A percentile compares a stretch with the other conserved stretches of the same genome.
Conservation (phyloP, 352 stramenopile genomes). For the Phytophthora melonis region DNA sequence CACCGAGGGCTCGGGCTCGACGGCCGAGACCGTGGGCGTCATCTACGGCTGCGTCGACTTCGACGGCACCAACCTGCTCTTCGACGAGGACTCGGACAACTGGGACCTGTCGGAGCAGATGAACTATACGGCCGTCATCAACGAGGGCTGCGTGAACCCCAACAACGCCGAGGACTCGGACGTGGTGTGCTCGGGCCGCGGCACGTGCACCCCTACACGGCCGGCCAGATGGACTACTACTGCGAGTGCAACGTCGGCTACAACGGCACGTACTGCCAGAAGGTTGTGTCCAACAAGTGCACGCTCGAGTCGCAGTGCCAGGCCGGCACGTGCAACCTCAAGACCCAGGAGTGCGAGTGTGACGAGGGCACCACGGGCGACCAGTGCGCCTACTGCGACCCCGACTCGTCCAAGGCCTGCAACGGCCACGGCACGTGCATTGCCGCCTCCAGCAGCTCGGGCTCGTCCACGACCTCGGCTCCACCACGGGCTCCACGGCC, state of each 20-base stretch:
- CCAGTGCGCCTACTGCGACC: conserved; percentile 80
- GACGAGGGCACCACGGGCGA: conserved; percentile 64
- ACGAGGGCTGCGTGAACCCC: conserved; percentile 68
- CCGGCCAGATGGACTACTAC: conserved; percentile 60
- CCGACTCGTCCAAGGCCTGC: conserved; percentile 59
- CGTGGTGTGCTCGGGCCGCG: conserved; percentile 81
- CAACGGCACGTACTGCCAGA: conserved; percentile 81
- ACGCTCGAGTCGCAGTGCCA: conserved; percentile 70
- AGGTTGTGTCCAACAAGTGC: conserved; percentile 79
- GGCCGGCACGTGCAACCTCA: conserved; percentile 72
- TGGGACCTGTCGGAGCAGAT: conserved; percentile 58
- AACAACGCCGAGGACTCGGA: conserved; percentile 61
- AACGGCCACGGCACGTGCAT: conserved; percentile 67
- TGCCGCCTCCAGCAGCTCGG: conserved; percentile 33
- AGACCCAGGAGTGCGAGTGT: conserved; percentile 72
- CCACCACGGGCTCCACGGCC: conserved; percentile 29
- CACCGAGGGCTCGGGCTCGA: conserved; percentile 44
- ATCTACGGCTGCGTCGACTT: conserved; percentile 89
- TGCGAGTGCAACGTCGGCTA: conserved; percentile 83
- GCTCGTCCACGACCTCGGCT: conserved; percentile 37
- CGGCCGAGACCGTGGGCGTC: conserved; percentile 47
- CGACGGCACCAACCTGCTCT: conserved; percentile 67
- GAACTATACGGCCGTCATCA: conserved; percentile 70
- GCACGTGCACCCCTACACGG: conserved; percentile 61
- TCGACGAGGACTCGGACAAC: conserved; percentile 58